A percentile compares a stretch with the other conserved stretches of the same genome.
These are phyloP conservation scores for Suillus paluster DNA, from an alignment of 768 basidiomycete species.

Conservation along the genomic window DNA sequence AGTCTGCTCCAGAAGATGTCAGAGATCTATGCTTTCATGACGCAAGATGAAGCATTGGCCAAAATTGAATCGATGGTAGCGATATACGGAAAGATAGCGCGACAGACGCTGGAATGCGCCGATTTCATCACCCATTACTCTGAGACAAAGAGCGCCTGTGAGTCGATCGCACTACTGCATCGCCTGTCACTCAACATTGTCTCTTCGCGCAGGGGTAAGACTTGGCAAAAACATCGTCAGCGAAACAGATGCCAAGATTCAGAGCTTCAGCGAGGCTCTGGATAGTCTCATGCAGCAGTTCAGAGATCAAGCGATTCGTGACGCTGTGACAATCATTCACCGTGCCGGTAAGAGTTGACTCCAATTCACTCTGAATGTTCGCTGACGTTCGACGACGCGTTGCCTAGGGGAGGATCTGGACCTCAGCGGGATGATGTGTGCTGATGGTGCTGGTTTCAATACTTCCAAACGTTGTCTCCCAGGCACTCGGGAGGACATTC, in stretches of 20 bases:
- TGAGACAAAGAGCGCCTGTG: conserved; percentile 24
- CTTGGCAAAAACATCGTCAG: neutral
- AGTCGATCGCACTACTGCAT: neutral
- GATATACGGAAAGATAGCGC: no score
- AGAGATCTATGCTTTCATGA: no score
- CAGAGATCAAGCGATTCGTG: neutral
- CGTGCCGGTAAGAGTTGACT: neutral
- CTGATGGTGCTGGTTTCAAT: neutral
- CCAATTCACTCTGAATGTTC: neutral
- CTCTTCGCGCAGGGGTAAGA: neutral
- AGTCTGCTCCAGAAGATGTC: no score
- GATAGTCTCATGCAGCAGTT: conserved; percentile 3
- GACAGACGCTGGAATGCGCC: neutral
- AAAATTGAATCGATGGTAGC: no score
- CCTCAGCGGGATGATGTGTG: neutral
- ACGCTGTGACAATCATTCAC: no score
- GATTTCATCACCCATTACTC: conserved; percentile 33
- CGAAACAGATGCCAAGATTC: neutral
- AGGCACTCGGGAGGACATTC: conserved; percentile 16
- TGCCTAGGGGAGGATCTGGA: neutral
- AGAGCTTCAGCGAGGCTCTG: neutral
- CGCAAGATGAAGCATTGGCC: no score
- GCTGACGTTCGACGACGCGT: neutral
- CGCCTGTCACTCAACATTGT: neutral
- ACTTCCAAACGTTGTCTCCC: conserved; percentile 13